Evolutionary conservation across 106 monocot genomes (phyloP).

Genomic region (Ottelia alismoides): DNA sequence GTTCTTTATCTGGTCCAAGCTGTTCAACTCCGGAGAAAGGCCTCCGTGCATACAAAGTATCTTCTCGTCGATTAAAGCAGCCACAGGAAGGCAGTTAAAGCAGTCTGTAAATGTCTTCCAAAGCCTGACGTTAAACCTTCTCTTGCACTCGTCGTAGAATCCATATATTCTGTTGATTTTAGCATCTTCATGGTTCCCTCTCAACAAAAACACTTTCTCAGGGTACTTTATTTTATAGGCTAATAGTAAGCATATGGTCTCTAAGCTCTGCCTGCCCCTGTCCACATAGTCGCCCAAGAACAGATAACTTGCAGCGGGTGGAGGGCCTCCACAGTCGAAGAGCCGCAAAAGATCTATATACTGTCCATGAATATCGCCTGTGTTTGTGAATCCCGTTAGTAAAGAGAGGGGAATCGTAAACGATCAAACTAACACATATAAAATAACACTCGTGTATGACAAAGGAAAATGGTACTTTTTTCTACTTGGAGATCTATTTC

Average conservation of each 20-base stretch:
- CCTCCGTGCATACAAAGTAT: constrained; percentile 13
- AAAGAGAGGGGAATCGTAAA: too few species aligned
- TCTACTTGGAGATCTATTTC: too few species aligned
- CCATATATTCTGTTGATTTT: constrained; percentile 15
- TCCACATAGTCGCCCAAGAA: constrained; percentile 14
- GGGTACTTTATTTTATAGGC: constrained; percentile 12
- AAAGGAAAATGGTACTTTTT: too few species aligned
- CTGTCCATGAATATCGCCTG: constrained; percentile 12
- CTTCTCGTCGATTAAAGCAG: constrained; percentile 4
- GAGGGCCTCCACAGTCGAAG: constrained; percentile 1
- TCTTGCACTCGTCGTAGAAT: constrained; percentile 10
- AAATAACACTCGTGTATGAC: too few species aligned
- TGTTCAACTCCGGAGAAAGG: constrained; percentile 5
- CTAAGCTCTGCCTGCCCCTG: constrained; percentile 6
- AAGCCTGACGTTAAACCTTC: constrained; percentile 8
- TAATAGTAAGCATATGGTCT: constrained; percentile 11
- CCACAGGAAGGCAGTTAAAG: constrained; percentile 10
- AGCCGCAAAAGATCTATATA: constrained; percentile 7
- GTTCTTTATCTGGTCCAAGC: constrained; percentile 5
- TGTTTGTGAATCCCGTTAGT: too few species aligned
- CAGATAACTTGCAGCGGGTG: constrained; percentile 5
- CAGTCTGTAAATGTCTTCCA: constrained; percentile 11
- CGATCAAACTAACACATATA: too few species aligned
- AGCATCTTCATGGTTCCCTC: constrained; percentile 12
- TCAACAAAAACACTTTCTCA: constrained; percentile 2